Base-by-base conservation (phyloP, 257 asterid species). In the Capsicum baccatum region DNA sequence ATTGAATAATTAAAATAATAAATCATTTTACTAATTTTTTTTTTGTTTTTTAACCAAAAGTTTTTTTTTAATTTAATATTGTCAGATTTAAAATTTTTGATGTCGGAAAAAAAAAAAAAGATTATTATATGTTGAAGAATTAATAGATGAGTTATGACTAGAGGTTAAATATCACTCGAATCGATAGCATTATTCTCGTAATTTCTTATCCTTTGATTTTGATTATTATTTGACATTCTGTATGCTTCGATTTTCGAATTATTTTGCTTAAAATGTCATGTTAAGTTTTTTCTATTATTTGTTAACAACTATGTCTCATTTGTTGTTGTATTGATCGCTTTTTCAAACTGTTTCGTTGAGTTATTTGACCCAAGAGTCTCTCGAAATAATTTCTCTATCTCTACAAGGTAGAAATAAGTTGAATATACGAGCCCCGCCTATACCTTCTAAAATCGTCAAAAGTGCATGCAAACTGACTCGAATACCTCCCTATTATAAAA, bases 111-210 rank as follows among this genome's bases (percentile, higher is more conserved):
- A 26, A 26, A 26, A 26, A 1, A 26, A 26, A 26, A 26, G 33
- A 26, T 26, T 26, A 26, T 26, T 7, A 8, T 6, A 8, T 33
- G 21, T 33, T 33, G n/a, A 66, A 35, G 2, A 54, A 67, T 14
- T 7, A 9, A 0, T 3, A 0, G 15, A 57, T 57, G 1, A 66
- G 6, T 1, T 37, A 0, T 7, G 13, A 3, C 14, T 35, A 67
- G 6, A 14, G 13, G 13, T 67, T 21, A 67, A 67, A 67, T 67
- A 6, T 4, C 21, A 7, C 21, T 35, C 76, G 12, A 14, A 67
- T 6, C 37, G 1, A 66, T 12, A 66, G 21, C 21, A 62, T 19
- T 62, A 1, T 62, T 62, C 21, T 59, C 3, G 19, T 59, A n/a
- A 12, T 59, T 59, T 59, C 33, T 59, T 59, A 33, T n/a, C 11